phyloP scores from a whole-genome alignment of 176 grass and related monocot genomes.

The Poa annua region DNA sequence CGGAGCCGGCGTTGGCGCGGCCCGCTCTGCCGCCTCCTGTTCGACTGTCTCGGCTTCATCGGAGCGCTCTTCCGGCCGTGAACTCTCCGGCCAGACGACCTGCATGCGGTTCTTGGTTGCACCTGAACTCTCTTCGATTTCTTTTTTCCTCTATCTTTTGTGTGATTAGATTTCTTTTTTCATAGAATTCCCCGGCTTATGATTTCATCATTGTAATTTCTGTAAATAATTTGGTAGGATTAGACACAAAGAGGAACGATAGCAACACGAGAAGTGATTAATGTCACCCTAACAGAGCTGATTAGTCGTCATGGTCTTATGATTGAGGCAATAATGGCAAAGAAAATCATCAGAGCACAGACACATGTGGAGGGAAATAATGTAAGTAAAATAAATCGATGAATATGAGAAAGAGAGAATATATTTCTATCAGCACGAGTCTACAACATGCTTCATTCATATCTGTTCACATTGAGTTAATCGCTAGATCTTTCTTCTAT shows the following conservation, averaged over 20 bases:
- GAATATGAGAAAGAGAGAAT: not conserved
- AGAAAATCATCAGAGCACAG: not conserved
- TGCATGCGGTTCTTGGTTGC: constrained; percentile 22
- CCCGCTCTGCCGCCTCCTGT: constrained; percentile 44
- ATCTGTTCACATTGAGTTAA: constrained; percentile 35
- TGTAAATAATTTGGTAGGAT: constrained; percentile 60
- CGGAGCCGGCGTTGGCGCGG: constrained; percentile 31
- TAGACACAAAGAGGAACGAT: constrained; percentile 32
- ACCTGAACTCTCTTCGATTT: not conserved
- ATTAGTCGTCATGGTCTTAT: constrained; percentile 41
- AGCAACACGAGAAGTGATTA: constrained; percentile 45
- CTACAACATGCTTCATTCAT: constrained; percentile 27
- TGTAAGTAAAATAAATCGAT: not conserved
- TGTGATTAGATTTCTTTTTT: constrained; percentile 24
- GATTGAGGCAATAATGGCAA: constrained; percentile 51
- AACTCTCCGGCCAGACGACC: not conserved
- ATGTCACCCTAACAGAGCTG: constrained; percentile 36
- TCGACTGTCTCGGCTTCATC: constrained; percentile 53
- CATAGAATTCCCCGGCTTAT: not conserved
- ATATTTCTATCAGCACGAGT: constrained; percentile 45
- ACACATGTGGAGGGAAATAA: constrained; percentile 2
- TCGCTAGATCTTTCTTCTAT: constrained; percentile 43
- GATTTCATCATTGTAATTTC: constrained; percentile 12
- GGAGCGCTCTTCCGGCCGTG: constrained; percentile 51
- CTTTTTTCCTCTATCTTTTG: constrained; percentile 4